phyloP scores from a whole-genome alignment of 345 rosid genomes.

The Populus deltoides region DNA sequence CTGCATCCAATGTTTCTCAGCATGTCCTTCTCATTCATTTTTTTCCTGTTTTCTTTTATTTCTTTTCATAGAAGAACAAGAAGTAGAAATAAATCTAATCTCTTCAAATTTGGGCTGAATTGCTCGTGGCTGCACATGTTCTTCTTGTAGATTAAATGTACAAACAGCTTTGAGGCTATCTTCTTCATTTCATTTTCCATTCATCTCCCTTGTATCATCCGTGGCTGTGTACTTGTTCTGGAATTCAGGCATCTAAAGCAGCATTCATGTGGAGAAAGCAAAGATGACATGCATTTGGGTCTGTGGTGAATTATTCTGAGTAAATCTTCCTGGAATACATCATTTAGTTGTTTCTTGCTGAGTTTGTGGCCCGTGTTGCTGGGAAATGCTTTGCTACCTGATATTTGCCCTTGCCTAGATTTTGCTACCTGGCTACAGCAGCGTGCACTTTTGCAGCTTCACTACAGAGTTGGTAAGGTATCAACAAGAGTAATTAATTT shows the following conservation, averaged over 20 bases:
- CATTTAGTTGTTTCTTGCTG: neutral
- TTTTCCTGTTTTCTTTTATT: neutral
- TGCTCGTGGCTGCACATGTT: neutral
- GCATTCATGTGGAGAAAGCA: neutral
- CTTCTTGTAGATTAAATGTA: neutral
- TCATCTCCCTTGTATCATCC: neutral
- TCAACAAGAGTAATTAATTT: neutral
- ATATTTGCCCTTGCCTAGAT: neutral
- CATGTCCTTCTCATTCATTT: neutral
- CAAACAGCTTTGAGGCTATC: neutral
- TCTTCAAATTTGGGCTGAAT: neutral
- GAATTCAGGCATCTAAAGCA: neutral
- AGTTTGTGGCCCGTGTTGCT: neutral
- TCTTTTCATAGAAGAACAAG: neutral
- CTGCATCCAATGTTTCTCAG: neutral
- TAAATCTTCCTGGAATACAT: slow-evolving; percentile 6
- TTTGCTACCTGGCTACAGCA: neutral
- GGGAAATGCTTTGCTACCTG: neutral
- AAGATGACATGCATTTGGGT: neutral
- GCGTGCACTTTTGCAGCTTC: neutral
- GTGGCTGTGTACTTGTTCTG: neutral
- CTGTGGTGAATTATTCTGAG: neutral
- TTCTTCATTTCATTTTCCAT: neutral
- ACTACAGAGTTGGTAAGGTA: neutral
- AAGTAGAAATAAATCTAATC: neutral